These are phyloP conservation scores for Cairneyella variabilis DNA, from an alignment of 495 filamentous ascomycete species.

Conservation along the genomic window DNA sequence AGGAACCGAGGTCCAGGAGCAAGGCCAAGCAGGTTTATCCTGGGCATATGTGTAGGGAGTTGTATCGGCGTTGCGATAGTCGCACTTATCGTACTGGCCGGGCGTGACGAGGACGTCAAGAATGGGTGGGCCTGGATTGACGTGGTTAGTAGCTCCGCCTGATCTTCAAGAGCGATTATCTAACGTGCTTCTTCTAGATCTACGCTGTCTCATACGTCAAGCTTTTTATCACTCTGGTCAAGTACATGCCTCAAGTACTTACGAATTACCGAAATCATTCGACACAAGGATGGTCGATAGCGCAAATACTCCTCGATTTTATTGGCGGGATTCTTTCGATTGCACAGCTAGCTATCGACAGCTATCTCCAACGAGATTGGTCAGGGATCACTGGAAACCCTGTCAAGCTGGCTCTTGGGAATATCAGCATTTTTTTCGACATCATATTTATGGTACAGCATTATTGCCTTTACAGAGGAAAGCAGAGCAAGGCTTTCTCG, in stretches of 20 bases:
- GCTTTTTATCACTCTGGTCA: constrained; percentile 80
- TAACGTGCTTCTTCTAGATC: constrained; percentile 46
- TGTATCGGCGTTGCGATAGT: constrained; percentile 53
- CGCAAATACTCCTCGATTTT: constrained; percentile 81
- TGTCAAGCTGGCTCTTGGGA: constrained; percentile 80
- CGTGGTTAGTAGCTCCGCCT: constrained; percentile 52
- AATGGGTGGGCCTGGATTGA: constrained; percentile 72
- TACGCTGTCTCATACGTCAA: constrained; percentile 86
- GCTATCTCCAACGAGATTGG: constrained; percentile 80
- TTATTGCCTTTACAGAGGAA: constrained; percentile 65
- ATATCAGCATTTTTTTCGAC: constrained; percentile 84
- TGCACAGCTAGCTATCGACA: constrained; percentile 77
- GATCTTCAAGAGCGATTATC: background rate
- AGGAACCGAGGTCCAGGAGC: constrained; percentile 27
- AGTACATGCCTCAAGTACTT: constrained; percentile 85
- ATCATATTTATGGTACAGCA: constrained; percentile 83
- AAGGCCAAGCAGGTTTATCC: constrained; percentile 59
- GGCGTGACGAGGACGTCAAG: constrained; percentile 50
- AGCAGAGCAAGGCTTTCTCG: constrained; percentile 3
- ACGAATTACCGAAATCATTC: constrained; percentile 79
- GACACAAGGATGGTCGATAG: constrained; percentile 84
- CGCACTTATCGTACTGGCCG: constrained; percentile 48
- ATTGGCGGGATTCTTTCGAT: constrained; percentile 79
- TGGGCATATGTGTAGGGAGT: constrained; percentile 63
- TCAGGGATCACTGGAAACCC: constrained; percentile 88